Evolutionary conservation across 2,329 filamentous ascomycete species (phyloP), one percentile per base, ranked within the genome.

Genomic region (Spiromastix sp.): DNA sequence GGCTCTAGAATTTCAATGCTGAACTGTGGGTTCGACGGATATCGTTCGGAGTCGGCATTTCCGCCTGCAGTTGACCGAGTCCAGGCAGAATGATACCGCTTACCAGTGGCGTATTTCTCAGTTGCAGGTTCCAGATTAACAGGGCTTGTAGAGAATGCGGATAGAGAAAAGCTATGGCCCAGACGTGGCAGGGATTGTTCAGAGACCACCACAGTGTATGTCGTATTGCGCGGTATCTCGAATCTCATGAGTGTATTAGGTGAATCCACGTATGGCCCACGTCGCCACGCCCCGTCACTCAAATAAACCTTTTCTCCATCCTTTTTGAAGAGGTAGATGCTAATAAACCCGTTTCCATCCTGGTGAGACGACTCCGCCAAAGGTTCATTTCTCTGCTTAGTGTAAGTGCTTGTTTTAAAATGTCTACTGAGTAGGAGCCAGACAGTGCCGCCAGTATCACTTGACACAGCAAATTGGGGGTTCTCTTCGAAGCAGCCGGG

Each of bases 351-450:
- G 16, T 78, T 68, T 42, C 72, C 71, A 8, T 58, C 57, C n/a
- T 52, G 54, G 18, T 56, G 64, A 3, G 70, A 66, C 4, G 64
- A 64, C 4, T 61, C 59, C 12, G 43, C 43, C 31, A 46, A 41
- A 29, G 43, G 32, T 13, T 49, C 30, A 15, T 35, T 32, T 21
- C 11, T 19, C 17, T 41, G 20, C 7, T 28, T 30, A 15, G 27
- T 32, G 6, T 77, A 65, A 48, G 81, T 74, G 34, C 67, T 72
- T 27, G 78, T 83, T 37, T 77, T 74, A 56, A 95, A 93, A 57
- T 98, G 91, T 10, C 85, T 80, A 49, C 77, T 85, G 1, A 96
- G 68, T 1, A 98, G 66, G 18, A 96, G 66, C 89, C 89, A 98
- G 0, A 91, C 71, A 1, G 68, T 69, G 1, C 77, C 81, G 4